Evolutionary conservation across 1,284 basidiomycete species (phyloP).

Genomic region (Cryptococcus deneoformans): DNA sequence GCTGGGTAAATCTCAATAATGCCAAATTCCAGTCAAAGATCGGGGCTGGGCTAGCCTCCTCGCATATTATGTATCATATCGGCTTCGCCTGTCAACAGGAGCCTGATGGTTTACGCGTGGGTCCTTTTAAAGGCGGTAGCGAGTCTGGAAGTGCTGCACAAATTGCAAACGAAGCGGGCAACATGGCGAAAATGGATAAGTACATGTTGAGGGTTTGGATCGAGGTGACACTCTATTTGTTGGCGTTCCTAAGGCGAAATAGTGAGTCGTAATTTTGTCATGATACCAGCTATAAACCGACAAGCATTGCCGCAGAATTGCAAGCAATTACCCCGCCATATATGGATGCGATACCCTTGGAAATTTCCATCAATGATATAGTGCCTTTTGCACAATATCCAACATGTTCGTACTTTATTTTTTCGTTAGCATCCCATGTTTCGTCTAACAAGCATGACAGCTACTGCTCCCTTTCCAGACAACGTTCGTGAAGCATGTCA

Average conservation of each 20-base stretch:
- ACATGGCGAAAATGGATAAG: conserved; percentile 30
- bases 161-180: conserved; percentile 11
- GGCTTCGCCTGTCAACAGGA: conserved; percentile 39
- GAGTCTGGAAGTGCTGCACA: conserved; percentile 6
- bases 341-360: conserved; percentile 11
- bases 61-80: conserved; percentile 31
- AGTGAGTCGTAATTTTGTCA: conserved; percentile 12
- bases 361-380: conserved; percentile 10
- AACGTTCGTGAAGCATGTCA: conserved; percentile 3
- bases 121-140: conserved; percentile 25
- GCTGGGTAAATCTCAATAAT: conserved; percentile 40
- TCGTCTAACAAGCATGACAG: not conserved
- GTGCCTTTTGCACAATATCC: conserved; percentile 16
- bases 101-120: conserved; percentile 32
- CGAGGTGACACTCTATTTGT: conserved; percentile 29
- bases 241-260: conserved; percentile 15
- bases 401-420: conserved; percentile 10
- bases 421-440: not conserved
- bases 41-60: conserved; percentile 30
- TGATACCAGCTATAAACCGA: not conserved
- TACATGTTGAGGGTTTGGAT: conserved; percentile 45
- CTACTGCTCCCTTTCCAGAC: conserved; percentile 6
- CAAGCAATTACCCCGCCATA: not conserved
- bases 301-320: not conserved
- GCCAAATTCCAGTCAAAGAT: conserved; percentile 27